Base-by-base conservation (phyloP, 345 rosid genomes). In the Salix viminalis region DNA sequence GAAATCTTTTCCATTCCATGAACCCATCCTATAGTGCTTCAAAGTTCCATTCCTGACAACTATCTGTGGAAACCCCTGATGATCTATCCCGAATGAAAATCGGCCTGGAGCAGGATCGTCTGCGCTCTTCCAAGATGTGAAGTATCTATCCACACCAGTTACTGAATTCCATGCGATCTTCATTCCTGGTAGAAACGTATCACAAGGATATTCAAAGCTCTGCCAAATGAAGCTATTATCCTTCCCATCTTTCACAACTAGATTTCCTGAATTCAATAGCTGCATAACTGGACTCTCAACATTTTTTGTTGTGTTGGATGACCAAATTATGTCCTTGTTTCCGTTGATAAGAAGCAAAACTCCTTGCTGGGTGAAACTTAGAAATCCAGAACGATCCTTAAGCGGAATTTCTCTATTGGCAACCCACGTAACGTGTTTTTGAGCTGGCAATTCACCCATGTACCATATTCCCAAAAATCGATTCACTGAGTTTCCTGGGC, bases 1-100 rank as follows among this genome's bases (percentile, higher is more conserved):
- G 21, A 76, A 83, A 8, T 42, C 12, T 15, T 72, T 12, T 11
- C 85, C 85, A 42, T 83, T 79, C 85, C 85, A 79, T 9, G 83
- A 70, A 1, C 85, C 83, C 5, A 42, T 44, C 48, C 85, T 64
- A 48, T 34, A 76, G 2, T 28, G 36, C 56, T 64, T 69, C 3
- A 1, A 21, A 21, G 66, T 9, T 21, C 72, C 72, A 2, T 79
- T 76, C 61, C 32, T 52, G 0, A 76, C 9, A 26, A 83, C 73
- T 2, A 82, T 12, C 28, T 83, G 83, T 1, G 83, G 85, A 73
- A 37, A 76, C 32, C 83, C 85, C 16, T 5, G 42, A 21, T 73
- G 28, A 58, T 79, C 85, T 34, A 83, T 64, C 70, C 70, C 2
- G 0, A 36, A 3, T 1, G 80, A 48, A 68, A 73, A 79, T 4